These are phyloP conservation scores for Laguncularia racemosa DNA, from an alignment of 345 rosid genomes.

Conservation along the genomic window DNA sequence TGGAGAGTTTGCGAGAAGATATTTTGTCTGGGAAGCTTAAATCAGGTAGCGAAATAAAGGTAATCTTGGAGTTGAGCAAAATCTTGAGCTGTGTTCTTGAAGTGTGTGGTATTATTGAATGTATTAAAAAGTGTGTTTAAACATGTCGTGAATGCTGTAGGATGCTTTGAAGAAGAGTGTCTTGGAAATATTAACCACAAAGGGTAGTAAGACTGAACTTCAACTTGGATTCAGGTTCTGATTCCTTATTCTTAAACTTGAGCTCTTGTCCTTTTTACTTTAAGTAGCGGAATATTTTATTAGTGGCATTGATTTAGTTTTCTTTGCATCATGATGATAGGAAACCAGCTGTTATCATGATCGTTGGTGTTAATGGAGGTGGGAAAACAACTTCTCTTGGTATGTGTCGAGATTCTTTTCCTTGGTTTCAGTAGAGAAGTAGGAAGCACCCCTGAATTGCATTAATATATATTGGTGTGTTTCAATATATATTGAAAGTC, in stretches of 20 bases:
- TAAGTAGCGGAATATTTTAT: not conserved
- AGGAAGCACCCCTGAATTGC: no score
- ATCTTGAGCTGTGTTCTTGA: not conserved
- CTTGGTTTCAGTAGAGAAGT: no score
- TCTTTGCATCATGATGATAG: slow-evolving; percentile 25
- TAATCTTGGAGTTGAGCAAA: not conserved
- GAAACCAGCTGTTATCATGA: slow-evolving; percentile 87
- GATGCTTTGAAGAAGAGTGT: slow-evolving; percentile 79
- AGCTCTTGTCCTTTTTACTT: not conserved
- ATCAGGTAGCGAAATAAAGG: slow-evolving; percentile 93
- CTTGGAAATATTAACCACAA: slow-evolving; percentile 54
- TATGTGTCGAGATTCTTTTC: slow-evolving; percentile 18
- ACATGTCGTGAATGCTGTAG: slow-evolving; percentile 20
- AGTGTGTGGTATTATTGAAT: not conserved
- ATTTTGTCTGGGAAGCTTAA: slow-evolving; percentile 76
- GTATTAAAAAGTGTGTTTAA: not conserved
- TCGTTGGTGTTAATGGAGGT: slow-evolving; percentile 93
- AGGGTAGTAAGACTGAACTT: slow-evolving; percentile 75
- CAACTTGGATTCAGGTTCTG: slow-evolving; percentile 76
- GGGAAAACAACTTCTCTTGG: slow-evolving; percentile 99
- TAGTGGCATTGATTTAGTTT: not conserved
- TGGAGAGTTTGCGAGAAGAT: slow-evolving; percentile 77
- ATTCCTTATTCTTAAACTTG: not conserved
- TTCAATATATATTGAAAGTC: no score
- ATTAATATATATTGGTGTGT: no score